Evolutionary conservation across 2,329 filamentous ascomycete genomes (phyloP), one percentile per base, ranked within the genome.

Genomic region (Thelonectria olida): DNA sequence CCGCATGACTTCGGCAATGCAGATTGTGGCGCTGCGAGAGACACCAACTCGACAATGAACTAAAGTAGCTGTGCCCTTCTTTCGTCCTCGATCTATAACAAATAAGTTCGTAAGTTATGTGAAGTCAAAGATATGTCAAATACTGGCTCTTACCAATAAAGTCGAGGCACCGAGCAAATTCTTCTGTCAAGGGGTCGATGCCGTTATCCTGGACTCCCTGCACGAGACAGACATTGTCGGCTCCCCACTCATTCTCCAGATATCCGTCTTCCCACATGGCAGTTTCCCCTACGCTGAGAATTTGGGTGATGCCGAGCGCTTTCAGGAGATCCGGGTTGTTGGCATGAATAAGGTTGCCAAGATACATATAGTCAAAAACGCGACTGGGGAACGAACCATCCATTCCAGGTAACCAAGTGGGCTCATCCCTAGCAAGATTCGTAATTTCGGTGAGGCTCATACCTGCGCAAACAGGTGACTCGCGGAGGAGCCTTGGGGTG

Each of bases 1-100:
- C 34, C 90, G 89, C 96, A 99, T 99, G 34, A 98, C 93, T 77
- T 98, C 94, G n/a, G 96, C 96, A 72, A 99, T 99, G 75, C 96
- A 98, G 63, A 99, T 97, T 2, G 95, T 99, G 12, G 96, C 96
- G 64, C 93, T 97, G 52, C 96, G 88, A 51, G 94, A 97, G 55
- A 99, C 96, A 48, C 96, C 96, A 7, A 99, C 96, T 17, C 96
- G 90, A 75, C 96, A 99, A 76, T 99, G 96, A 15, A 99, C 96
- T 58, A 99, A 84, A 0, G 96, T 98, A 22, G 95, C 93, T 5
- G 88, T 92, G 27, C 91, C 90, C 42, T 91, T 90, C 36, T 80
- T 80, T 73, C 90, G 92, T 34, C 95, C 94, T 68, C 89, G 88
- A 68, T 93, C 96, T 97, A 70, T 55, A 45, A 13, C 38, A 38